Base-by-base conservation (phyloP, 306 rosid genomes). In the Echinosophora koreensis region DNA sequence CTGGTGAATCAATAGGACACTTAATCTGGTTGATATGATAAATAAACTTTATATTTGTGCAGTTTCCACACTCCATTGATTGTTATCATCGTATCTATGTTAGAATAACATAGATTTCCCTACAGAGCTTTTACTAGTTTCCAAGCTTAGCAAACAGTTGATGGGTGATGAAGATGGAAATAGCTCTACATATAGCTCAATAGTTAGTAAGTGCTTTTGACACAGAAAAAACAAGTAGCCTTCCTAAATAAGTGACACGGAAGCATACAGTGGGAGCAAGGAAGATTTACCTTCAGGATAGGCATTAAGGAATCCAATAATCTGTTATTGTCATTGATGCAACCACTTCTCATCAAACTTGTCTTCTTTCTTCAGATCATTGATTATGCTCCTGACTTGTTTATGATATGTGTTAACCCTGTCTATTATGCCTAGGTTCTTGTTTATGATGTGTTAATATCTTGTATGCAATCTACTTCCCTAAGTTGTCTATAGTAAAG, bases 141-240 rank as follows among this genome's bases (percentile, higher is more conserved):
- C 44, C 66, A 61, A 14, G 14, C 34, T 61, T 46, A 61, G 66
- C 42, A 61, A n/a, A 61, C 7, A 2, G 27, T 61, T 61, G 46
- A 61, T 61, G 12, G 46, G 16, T 61, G 46, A 60, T 11, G 50
- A 44, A 60, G 50, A 11, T 44, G 42, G 18, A 60, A 11, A 60
- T 60, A 14, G 9, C 52, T 47, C 14, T 1, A 17, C 16, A 59
- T 34, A 60, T 5, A 60, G 22, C 44, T 60, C 8, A 14, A 34
- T 34, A 34, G 3, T 14, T 6, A 28, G n/a, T 9, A 58, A 15
- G 12, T 14, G 55, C 55, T 4, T 49, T 49, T 49, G 55, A 5
- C 55, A 13, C 18, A 5, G 55, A 5, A 14, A 49, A 49, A 47
- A 13, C 54, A 49, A 14, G 5, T 49, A 49, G 55, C 55, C 13